Base-by-base conservation (phyloP, 352 stramenopile species). In the Globisporangium ultimum region DNA sequence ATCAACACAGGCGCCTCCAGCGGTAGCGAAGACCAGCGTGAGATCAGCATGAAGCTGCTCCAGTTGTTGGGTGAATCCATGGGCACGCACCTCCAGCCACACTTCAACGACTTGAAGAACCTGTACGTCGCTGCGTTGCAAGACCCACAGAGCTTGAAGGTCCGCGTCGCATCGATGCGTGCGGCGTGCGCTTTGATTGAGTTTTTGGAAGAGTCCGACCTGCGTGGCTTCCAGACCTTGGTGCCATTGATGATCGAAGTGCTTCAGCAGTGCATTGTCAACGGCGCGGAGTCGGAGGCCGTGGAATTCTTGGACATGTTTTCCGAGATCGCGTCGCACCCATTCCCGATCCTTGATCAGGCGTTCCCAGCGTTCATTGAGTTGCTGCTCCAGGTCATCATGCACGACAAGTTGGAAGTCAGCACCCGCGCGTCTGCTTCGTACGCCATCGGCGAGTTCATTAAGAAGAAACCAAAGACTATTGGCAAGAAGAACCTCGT, bases 1-100 rank as follows among this genome's bases (percentile, higher is more conserved):
- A 96, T 98, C 59, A 95, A 94, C 55, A 87, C 79, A 43, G 93
- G 89, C 47, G 85, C 91, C 17, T 72, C 70, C 34, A 93, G 89
- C 70, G 66, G 79, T 55, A 87, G 80, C 41, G 84, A 89, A 50
- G 79, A 87, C 70, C 83, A 90, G 88, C 91, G 67, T 61, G 94
- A 98, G 72, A 85, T 98, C 63, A 84, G 78, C 53, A 98, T 98
- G 84, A 89, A 96, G 72, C 69, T 98, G 40, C 77, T 98, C 60
- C 77, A 92, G 66, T 84, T 98, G 69, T 87, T 98, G 64, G 95
- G 90, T 18, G 92, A 98, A 58, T 91, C 88, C 36, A 95, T 98
- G 72, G 93, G 88, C 55, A 89, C 80, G 41, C 68, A 82, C 47
- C 73, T 95, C 32, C 81, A 93, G 75, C 80, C 85, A 46, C 81